These are phyloP conservation scores for Asterionellopsis glacialis DNA, from an alignment of 108 stramenopile genomes.

Conservation along the genomic window DNA sequence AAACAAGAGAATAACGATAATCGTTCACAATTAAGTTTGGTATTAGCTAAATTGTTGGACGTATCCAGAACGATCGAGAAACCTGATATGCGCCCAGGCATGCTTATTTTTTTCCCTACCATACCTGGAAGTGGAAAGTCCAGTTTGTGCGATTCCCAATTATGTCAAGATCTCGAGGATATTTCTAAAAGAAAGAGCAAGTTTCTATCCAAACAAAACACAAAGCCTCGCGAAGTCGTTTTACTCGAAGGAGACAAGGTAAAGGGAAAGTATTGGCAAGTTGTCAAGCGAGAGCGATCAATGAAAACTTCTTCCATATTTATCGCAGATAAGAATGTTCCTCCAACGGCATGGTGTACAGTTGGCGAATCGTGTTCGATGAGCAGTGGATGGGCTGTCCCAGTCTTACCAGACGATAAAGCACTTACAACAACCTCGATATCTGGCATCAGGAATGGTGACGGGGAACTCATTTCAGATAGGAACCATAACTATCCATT, in stretches of 20 bases:
- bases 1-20: neutral
- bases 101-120: conserved; percentile 71
- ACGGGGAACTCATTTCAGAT: conserved; percentile 13
- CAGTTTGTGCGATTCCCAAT: conserved; percentile 27
- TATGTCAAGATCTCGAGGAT: conserved; percentile 2
- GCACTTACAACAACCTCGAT: conserved; percentile 39
- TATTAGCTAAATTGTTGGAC: neutral
- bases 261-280: conserved; percentile 44
- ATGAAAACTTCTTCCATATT: conserved; percentile 24
- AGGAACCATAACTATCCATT: conserved; percentile 60
- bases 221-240: conserved; percentile 23
- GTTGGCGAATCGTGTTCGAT: conserved; percentile 31
- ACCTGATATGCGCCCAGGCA: conserved; percentile 26
- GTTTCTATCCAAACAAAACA: conserved; percentile 11
- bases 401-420: conserved; percentile 50
- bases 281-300: conserved; percentile 24
- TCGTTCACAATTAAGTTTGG: conserved; percentile 5
- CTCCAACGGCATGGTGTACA: conserved; percentile 46
- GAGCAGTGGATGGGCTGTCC: conserved; percentile 41
- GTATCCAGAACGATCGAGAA: neutral
- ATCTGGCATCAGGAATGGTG: conserved; percentile 21
- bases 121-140: conserved; percentile 88
- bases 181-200: conserved; percentile 1
- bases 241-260: conserved; percentile 35
- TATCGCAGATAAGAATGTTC: conserved; percentile 78